Base-by-base conservation (phyloP, 179 eudicot species). In the Heliamphora pulchella region DNA sequence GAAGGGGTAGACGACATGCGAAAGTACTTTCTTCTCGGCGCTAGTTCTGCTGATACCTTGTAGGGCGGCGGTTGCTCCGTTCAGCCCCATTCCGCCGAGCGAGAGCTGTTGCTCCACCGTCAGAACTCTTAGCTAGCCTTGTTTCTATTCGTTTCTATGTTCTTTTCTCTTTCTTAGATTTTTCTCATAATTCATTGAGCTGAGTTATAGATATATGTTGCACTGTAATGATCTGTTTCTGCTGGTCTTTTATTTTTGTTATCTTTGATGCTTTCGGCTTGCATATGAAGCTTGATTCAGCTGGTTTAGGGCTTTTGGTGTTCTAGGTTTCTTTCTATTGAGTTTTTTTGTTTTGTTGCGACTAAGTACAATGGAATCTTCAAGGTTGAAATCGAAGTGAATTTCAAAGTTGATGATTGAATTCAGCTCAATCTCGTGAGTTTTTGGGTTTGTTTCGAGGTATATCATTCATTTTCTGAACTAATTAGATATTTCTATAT, bases 1-100 rank as follows among this genome's bases (percentile, higher is more conserved):
- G 43, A 79, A 78, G 22, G 90, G 87, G 22, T 89, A 81, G 79
- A 80, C 80, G 22, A 31, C 39, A 31, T 96, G 99, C 70, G 84
- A 83, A 0, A 89, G 84, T 89, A 91, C 97, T 2, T 96, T 96
- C 84, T 96, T 96, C 87, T 89, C 97, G 1, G 87, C 98, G 2
- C 90, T 95, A 39, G 91, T 92, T 68, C 97, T 91, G 86, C 88
- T 95, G 54, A 92, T 92, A 81, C 97, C 98, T 13, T 95, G 98
- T 84, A 87, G 98, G 84, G 86, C 90, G 15, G 84, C 98, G 0
- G 96, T 94, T 1, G 84, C 90, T 18, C 94, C 99, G 0, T 95
- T 89, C 58, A 89, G 93, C 86, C 90, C 94, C 50, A 84, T 89
- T 76, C 93, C 94, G 2, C 98, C 98, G 9, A 90, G 80, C 9